phyloP scores from a whole-genome alignment of 2,329 filamentous ascomycete species.

The Alternaria angustiovoidea region DNA sequence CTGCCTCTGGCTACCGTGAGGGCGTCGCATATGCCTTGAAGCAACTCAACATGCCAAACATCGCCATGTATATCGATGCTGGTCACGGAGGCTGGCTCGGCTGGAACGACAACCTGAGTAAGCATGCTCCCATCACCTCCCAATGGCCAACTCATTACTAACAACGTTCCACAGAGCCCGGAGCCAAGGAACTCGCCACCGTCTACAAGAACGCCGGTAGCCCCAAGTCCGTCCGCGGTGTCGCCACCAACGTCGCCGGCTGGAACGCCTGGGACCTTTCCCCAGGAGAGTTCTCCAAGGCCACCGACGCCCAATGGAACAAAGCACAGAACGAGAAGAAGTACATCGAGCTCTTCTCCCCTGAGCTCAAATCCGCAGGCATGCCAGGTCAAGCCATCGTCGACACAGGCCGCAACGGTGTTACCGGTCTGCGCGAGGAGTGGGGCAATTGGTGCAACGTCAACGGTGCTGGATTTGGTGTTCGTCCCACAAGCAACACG shows the following conservation, averaged over 20 bases:
- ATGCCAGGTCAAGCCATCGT: conserved; percentile 65
- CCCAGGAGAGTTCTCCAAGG: conserved; percentile 49
- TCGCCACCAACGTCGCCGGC: conserved; percentile 66
- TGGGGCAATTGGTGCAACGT: conserved; percentile 77
- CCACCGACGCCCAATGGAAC: conserved; percentile 47
- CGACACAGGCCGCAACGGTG: conserved; percentile 67
- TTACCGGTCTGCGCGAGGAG: conserved; percentile 54
- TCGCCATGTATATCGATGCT: conserved; percentile 71
- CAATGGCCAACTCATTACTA: background rate
- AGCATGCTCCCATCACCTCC: conserved; percentile 10
- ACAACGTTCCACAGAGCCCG: conserved; percentile 48
- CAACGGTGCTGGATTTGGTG: conserved; percentile 69
- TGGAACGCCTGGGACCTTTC: conserved; percentile 64
- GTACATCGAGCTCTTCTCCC: conserved; percentile 61
- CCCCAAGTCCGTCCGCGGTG: conserved; percentile 60
- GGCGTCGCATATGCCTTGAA: conserved; percentile 67
- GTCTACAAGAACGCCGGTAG: conserved; percentile 59
- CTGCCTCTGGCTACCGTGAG: conserved; percentile 65
- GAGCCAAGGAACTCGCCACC: conserved; percentile 59
- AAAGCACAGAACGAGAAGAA: conserved; percentile 62
- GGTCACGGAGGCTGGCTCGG: conserved; percentile 73
- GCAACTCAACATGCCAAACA: conserved; percentile 68
- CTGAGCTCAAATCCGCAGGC: conserved; percentile 57
- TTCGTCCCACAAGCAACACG: conserved; percentile 66
- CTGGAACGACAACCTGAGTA: conserved; percentile 67